Percentiles rank a stretch among this genome's conserved stretches.
These are phyloP conservation scores for Dichotomocladium elegans DNA, from an alignment of 371 early-diverging fungal species.

Conservation along the genomic window DNA sequence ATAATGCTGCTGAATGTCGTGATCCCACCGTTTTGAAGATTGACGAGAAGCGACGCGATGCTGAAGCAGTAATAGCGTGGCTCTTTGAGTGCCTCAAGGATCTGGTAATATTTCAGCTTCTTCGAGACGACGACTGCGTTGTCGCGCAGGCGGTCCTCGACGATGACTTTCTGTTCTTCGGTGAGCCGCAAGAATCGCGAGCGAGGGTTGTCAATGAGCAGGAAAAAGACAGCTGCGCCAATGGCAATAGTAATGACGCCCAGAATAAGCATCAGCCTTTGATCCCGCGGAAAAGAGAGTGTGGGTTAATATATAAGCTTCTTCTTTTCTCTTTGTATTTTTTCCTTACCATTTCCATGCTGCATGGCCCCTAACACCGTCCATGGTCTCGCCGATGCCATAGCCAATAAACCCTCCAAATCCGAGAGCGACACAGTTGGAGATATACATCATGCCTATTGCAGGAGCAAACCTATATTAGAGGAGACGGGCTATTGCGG, in stretches of 20 bases:
- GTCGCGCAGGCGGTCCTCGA: slow-evolving; percentile 13
- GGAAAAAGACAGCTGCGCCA: slow-evolving; percentile 13
- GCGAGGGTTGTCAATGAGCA: slow-evolving; percentile 14
- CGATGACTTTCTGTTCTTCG: slow-evolving; percentile 9
- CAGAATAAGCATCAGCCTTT: slow-evolving; percentile 30
- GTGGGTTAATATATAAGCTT: neutral
- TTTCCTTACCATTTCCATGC: slow-evolving; percentile 47
- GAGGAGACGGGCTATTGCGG: neutral
- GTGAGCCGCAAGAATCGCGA: slow-evolving; percentile 13
- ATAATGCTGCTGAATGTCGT: slow-evolving; percentile 21
- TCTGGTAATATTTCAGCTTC: slow-evolving; percentile 14
- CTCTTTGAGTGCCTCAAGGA: slow-evolving; percentile 19
- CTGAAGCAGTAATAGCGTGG: slow-evolving; percentile 19
- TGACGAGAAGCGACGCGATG: slow-evolving; percentile 18
- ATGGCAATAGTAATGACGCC: slow-evolving; percentile 23
- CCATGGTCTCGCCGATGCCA: slow-evolving; percentile 44
- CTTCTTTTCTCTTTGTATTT: neutral
- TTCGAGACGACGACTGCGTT: slow-evolving; percentile 15
- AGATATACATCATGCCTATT: slow-evolving; percentile 17
- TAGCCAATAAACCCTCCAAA: slow-evolving; percentile 59
- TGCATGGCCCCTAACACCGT: slow-evolving; percentile 25
- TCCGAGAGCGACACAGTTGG: slow-evolving; percentile 39
- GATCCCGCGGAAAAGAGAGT: no score
- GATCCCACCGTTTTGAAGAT: slow-evolving; percentile 41
- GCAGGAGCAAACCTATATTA: neutral